Evolutionary conservation across 306 rosid species (phyloP).

Genomic region (Oemleria cerasiformis): DNA sequence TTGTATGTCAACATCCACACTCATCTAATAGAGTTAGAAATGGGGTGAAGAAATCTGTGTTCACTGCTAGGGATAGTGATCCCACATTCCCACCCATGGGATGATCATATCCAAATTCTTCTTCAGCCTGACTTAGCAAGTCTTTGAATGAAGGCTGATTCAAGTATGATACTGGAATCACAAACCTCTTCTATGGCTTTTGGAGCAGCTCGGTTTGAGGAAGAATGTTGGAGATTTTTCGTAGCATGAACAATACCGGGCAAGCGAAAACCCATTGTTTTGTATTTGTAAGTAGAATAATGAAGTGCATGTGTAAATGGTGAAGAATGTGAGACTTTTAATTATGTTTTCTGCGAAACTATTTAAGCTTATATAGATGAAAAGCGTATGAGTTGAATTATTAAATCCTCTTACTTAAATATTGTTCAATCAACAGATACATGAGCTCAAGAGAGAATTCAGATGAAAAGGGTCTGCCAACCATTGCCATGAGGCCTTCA

Average conservation of each 20-base stretch:
- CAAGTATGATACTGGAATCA: slow-evolving; percentile 39
- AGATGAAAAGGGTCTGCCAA: slow-evolving; percentile 33
- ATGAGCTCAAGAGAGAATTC: no score
- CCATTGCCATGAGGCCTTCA: slow-evolving; percentile 3
- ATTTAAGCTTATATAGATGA: slow-evolving; percentile 27
- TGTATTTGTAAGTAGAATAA: neutral
- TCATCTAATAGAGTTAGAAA: slow-evolving; percentile 4
- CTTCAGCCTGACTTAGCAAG: slow-evolving; percentile 29
- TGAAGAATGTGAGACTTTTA: neutral
- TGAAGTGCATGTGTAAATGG: neutral
- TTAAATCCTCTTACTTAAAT: neutral
- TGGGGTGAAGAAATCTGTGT: slow-evolving; percentile 16
- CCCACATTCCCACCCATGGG: slow-evolving; percentile 35
- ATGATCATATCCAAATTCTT: slow-evolving; percentile 39
- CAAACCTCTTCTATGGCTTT: slow-evolving; percentile 31
- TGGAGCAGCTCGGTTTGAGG: neutral
- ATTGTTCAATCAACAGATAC: no score
- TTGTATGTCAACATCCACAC: neutral
- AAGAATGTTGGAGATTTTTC: neutral
- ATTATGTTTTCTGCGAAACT: slow-evolving; percentile 15
- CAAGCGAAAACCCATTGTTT: slow-evolving; percentile 26
- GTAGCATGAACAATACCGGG: no score
- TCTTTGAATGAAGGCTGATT: slow-evolving; percentile 36
- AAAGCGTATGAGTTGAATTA: slow-evolving; percentile 5
- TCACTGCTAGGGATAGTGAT: slow-evolving; percentile 36